Evolutionary conservation across 139 green algal genomes (phyloP).

Genomic region (Chlorella sorokiniana): DNA sequence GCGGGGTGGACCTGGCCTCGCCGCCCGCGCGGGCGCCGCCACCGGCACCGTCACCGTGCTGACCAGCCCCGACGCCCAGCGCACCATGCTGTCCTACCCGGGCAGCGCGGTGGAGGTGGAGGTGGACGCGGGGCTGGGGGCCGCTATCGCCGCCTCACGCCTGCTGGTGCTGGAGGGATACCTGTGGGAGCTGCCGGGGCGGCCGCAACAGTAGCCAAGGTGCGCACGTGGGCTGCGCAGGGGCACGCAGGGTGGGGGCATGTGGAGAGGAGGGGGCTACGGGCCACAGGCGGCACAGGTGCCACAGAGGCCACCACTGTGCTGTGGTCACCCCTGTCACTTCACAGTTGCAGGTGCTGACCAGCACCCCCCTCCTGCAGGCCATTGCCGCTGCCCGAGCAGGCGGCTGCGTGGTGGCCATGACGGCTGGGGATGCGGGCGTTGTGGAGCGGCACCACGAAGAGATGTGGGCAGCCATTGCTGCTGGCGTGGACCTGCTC

Average conservation of each 20-base stretch:
- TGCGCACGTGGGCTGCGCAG: too few relatives aligned
- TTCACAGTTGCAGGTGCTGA: too few relatives aligned
- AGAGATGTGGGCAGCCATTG: slow-evolving; percentile 59
- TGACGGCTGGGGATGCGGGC: slow-evolving; percentile 85
- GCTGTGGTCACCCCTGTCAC: too few relatives aligned
- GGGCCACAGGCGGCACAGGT: too few relatives aligned
- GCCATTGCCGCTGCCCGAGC: slow-evolving; percentile 58
- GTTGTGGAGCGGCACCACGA: slow-evolving; percentile 74
- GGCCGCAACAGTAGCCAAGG: neutral
- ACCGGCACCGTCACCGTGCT: slow-evolving; percentile 89
- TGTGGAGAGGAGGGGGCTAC: too few relatives aligned
- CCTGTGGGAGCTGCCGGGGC: slow-evolving; percentile 62
- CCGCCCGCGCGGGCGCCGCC: slow-evolving; percentile 38
- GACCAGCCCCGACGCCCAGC: slow-evolving; percentile 88
- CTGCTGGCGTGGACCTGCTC: slow-evolving; percentile 75
- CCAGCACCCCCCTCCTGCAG: neutral
- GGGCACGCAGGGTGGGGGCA: too few relatives aligned
- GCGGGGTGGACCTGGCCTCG: slow-evolving; percentile 72
- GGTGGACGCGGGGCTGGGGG: slow-evolving; percentile 46
- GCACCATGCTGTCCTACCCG: slow-evolving; percentile 90
- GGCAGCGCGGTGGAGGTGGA: slow-evolving; percentile 49
- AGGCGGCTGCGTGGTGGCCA: slow-evolving; percentile 69
- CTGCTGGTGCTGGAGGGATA: slow-evolving; percentile 88
- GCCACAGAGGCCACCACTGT: too few relatives aligned
- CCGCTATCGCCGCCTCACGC: slow-evolving; percentile 52